phyloP scores from a whole-genome alignment of 2,329 filamentous ascomycete genomes.

The Talaromyces sp. region DNA sequence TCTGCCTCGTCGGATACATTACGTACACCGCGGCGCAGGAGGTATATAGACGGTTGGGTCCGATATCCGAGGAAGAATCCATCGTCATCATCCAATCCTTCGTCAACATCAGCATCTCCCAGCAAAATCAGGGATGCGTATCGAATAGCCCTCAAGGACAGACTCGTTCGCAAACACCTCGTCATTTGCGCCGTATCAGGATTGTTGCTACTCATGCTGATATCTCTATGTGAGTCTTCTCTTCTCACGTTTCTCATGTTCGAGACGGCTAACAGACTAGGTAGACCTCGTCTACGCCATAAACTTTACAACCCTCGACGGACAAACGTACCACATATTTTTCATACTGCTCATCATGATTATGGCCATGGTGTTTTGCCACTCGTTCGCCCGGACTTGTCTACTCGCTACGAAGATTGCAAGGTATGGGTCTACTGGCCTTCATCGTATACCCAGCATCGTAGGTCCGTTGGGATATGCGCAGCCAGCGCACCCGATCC shows the following conservation, averaged over 20 bases:
- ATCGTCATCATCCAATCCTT: background rate
- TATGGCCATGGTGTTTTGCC: conserved; percentile 72
- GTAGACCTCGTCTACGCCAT: conserved; percentile 69
- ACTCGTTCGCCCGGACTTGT: conserved; percentile 68
- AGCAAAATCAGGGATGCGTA: conserved; percentile 8
- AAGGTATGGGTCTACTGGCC: conserved; percentile 24
- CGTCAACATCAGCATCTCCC: background rate
- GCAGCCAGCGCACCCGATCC: conserved; percentile 67
- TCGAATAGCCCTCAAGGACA: conserved; percentile 17
- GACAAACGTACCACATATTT: conserved; percentile 70
- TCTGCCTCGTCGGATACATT: background rate
- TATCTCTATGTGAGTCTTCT: conserved; percentile 60
- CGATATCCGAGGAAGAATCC: conserved; percentile 11
- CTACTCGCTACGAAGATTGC: conserved; percentile 54
- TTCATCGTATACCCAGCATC: conserved; percentile 43
- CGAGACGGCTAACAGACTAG: background rate
- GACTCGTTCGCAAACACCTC: conserved; percentile 16
- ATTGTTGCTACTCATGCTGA: conserved; percentile 52
- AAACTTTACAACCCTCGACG: conserved; percentile 58
- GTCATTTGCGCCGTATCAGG: conserved; percentile 45
- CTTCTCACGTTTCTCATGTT: background rate
- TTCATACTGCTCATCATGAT: conserved; percentile 72
- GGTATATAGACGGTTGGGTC: conserved; percentile 10
- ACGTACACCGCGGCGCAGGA: conserved; percentile 4
- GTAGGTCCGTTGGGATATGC: conserved; percentile 60